Percentiles rank a stretch among this genome's conserved stretches.
phyloP scores from a whole-genome alignment of 257 asterid genomes.

The Solanum paucissectum region DNA sequence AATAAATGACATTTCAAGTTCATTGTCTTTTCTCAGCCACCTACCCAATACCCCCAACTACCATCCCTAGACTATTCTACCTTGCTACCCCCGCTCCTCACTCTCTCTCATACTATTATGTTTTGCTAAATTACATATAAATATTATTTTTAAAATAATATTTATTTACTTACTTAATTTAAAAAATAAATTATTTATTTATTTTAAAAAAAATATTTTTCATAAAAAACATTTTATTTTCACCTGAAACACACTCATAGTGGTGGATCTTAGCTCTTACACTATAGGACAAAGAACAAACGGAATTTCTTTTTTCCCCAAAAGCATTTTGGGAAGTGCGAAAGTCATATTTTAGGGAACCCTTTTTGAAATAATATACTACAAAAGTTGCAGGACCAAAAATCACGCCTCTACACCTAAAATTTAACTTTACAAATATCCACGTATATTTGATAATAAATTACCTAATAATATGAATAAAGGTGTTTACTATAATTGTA shows the following conservation, averaged over 20 bases:
- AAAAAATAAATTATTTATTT: too few relatives aligned
- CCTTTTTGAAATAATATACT: not conserved
- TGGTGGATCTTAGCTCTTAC: not conserved
- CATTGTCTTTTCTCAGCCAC: too few relatives aligned
- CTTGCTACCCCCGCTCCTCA: too few relatives aligned
- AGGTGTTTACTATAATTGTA: not conserved
- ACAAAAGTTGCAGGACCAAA: not conserved
- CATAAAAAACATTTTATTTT: too few relatives aligned
- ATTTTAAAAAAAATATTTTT: too few relatives aligned
- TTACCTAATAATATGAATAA: not conserved
- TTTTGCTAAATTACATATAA: too few relatives aligned
- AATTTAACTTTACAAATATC: not conserved
- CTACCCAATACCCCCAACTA: too few relatives aligned
- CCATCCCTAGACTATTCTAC: too few relatives aligned
- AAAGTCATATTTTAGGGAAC: not conserved
- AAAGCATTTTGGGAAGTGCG: not conserved
- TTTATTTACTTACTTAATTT: too few relatives aligned
- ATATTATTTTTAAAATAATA: too few relatives aligned
- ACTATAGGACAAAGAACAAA: not conserved
- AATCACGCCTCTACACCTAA: not conserved
- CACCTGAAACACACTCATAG: not conserved
- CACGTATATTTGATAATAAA: not conserved
- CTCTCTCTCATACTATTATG: too few relatives aligned
- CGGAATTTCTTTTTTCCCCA: not conserved
- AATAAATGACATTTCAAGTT: too few relatives aligned